Percentiles rank a stretch among this genome's conserved stretches.
Conservation (phyloP, 331 rosid species). For the Quercus lobata region DNA sequence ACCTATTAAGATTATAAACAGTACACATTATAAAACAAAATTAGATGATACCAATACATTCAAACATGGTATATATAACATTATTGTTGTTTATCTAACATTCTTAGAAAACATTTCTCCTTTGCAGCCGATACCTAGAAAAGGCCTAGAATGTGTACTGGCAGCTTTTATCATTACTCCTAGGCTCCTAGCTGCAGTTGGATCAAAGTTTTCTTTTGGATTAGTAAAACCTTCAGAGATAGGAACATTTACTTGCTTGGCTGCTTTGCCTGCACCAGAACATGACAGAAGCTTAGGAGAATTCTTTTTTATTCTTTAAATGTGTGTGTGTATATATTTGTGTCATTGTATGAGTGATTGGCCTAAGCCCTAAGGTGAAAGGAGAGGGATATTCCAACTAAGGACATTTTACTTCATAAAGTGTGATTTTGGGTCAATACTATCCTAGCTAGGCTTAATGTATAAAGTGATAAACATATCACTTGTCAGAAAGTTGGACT, state of each 20-base stretch:
- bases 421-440: too few species aligned
- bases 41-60: conserved; percentile 27
- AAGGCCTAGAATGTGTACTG: conserved; percentile 37
- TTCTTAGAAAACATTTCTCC: conserved; percentile 12
- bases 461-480: background rate
- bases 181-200: conserved; percentile 77
- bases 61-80: conserved; percentile 21
- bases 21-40: conserved; percentile 24
- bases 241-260: conserved; percentile 58
- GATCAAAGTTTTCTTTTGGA: conserved; percentile 64
- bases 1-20: conserved; percentile 9
- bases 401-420: too few species aligned
- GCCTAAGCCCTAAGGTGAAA: background rate
- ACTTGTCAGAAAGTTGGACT: conserved; percentile 91
- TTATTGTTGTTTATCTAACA: conserved; percentile 16
- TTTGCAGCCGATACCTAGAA: conserved; percentile 14
- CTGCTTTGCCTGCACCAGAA: conserved; percentile 62
- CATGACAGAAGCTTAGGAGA: background rate
- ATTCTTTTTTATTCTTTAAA: background rate
- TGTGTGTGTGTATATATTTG: background rate
- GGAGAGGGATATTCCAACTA: background rate
- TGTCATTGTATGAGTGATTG: background rate
- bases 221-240: conserved; percentile 81
- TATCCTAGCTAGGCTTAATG: too few species aligned
- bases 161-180: conserved; percentile 85